phyloP scores from a whole-genome alignment of 768 basidiomycete species.

The Boletus sensibilis region DNA sequence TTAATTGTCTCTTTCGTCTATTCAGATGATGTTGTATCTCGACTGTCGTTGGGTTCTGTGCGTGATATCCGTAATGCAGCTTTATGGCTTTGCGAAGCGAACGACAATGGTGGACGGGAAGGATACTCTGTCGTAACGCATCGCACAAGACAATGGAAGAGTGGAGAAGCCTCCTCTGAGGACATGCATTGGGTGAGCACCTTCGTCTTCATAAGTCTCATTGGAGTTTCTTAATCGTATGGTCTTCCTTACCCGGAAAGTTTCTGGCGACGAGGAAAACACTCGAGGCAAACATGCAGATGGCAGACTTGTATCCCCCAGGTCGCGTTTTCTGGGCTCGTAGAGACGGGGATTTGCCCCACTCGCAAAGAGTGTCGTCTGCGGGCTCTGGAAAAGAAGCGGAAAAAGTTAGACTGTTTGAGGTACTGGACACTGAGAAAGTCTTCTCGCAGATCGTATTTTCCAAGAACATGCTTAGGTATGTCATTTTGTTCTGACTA shows the following conservation, averaged over 20 bases:
- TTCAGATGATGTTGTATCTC: slow-evolving; percentile 78
- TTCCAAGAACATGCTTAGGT: slow-evolving; percentile 81
- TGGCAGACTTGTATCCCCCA: slow-evolving; percentile 69
- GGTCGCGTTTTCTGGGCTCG: slow-evolving; percentile 80
- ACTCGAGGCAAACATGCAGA: slow-evolving; percentile 81
- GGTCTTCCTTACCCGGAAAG: slow-evolving; percentile 35
- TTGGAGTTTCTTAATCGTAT: neutral
- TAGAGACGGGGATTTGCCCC: slow-evolving; percentile 68
- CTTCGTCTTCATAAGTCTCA: neutral
- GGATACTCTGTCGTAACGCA: slow-evolving; percentile 42
- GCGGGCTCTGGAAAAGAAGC: slow-evolving; percentile 22
- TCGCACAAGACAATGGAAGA: slow-evolving; percentile 59
- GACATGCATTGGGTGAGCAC: slow-evolving; percentile 52
- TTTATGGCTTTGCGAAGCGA: slow-evolving; percentile 77
- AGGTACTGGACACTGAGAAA: slow-evolving; percentile 72
- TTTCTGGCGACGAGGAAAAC: slow-evolving; percentile 81
- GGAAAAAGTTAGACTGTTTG: slow-evolving; percentile 70
- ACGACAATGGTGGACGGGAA: slow-evolving; percentile 40
- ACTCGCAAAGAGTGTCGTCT: slow-evolving; percentile 35
- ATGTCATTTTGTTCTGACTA: slow-evolving; percentile 20
- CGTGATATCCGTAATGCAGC: slow-evolving; percentile 74
- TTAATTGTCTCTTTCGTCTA: slow-evolving; percentile 78
- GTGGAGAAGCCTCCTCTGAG: slow-evolving; percentile 53
- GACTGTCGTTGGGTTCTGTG: slow-evolving; percentile 75
- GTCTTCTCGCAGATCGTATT: slow-evolving; percentile 83